Evolutionary conservation across 2,329 filamentous ascomycete genomes (phyloP).

Genomic region (Nothophaeocryptopus gaeumannii): DNA sequence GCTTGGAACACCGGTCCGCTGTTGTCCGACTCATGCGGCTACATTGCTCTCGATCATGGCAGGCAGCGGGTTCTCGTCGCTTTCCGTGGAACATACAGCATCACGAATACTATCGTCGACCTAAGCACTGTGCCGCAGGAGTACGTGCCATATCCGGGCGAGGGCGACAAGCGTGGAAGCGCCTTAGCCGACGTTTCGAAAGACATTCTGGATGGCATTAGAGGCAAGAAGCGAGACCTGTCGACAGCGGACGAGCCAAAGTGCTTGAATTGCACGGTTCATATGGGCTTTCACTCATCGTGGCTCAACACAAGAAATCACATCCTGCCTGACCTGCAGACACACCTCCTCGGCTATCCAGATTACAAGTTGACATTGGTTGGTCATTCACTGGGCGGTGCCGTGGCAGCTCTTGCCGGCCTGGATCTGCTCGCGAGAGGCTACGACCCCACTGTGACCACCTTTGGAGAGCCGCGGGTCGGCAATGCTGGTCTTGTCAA

Average conservation of each 20-base stretch:
- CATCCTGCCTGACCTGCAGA: conserved; percentile 66
- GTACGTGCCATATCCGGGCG: conserved; percentile 79
- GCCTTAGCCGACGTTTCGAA: conserved; percentile 12
- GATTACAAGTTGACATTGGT: conserved; percentile 73
- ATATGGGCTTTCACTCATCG: conserved; percentile 81
- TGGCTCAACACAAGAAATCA: conserved; percentile 72
- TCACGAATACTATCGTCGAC: conserved; percentile 87
- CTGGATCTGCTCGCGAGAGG: conserved; percentile 77
- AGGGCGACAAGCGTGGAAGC: conserved; percentile 36
- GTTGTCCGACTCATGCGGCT: conserved; percentile 88
- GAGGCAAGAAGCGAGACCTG: conserved; percentile 27
- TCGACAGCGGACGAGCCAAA: conserved; percentile 43
- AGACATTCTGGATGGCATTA: conserved; percentile 13
- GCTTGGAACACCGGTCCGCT: conserved; percentile 89
- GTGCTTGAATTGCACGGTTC: conserved; percentile 87
- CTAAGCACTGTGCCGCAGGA: conserved; percentile 84
- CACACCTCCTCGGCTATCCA: conserved; percentile 60
- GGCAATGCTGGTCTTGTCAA: conserved; percentile 54
- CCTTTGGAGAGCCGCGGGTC: conserved; percentile 80
- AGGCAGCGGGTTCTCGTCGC: conserved; percentile 72
- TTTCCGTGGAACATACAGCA: conserved; percentile 91
- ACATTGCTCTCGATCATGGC: conserved; percentile 80
- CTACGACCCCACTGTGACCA: conserved; percentile 76
- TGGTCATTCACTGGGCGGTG: conserved; percentile 89
- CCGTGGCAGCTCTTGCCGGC: conserved; percentile 81